Conservation (phyloP, 2,329 filamentous ascomycete species). For the Davidsoniella eucalypti region DNA sequence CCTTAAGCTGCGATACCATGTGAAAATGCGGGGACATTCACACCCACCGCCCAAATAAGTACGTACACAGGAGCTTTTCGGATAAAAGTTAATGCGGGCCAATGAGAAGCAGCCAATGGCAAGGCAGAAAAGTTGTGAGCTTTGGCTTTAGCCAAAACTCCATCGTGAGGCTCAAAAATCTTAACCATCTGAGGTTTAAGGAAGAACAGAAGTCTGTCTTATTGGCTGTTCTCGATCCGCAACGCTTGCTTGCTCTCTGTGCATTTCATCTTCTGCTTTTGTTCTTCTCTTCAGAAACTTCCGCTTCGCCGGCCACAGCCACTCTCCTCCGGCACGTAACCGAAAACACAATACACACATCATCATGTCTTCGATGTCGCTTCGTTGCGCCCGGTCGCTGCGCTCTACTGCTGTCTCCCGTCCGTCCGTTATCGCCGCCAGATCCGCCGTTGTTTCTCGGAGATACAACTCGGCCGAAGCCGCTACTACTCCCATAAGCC, state of each 20-base stretch:
- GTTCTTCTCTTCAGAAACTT: neutral
- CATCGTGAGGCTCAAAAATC: constrained; percentile 6
- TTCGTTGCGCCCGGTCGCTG: constrained; percentile 13
- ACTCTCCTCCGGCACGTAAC: neutral
- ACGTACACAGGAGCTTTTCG: constrained; percentile 6
- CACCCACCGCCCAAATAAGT: neutral
- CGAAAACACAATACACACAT: neutral
- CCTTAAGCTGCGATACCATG: neutral
- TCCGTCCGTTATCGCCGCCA: constrained; percentile 30
- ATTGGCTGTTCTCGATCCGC: neutral
- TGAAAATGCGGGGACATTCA: constrained; percentile 6
- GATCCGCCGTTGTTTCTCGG: constrained; percentile 36
- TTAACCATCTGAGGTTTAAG: constrained; percentile 1
- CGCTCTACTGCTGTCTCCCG: constrained; percentile 30
- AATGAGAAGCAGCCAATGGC: constrained; percentile 9
- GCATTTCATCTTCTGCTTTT: neutral
- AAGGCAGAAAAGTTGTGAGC: constrained; percentile 9
- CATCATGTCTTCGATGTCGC: constrained; percentile 12
- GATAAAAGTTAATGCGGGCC: constrained; percentile 7
- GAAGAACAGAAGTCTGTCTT: neutral
- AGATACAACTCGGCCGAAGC: constrained; percentile 82
- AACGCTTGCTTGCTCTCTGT: neutral
- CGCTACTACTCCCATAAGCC: constrained; percentile 43
- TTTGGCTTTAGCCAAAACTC: constrained; percentile 1
- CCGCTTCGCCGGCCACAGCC: neutral